Conservation (phyloP, 345 rosid species). For the Geranium rotundifolium region DNA sequence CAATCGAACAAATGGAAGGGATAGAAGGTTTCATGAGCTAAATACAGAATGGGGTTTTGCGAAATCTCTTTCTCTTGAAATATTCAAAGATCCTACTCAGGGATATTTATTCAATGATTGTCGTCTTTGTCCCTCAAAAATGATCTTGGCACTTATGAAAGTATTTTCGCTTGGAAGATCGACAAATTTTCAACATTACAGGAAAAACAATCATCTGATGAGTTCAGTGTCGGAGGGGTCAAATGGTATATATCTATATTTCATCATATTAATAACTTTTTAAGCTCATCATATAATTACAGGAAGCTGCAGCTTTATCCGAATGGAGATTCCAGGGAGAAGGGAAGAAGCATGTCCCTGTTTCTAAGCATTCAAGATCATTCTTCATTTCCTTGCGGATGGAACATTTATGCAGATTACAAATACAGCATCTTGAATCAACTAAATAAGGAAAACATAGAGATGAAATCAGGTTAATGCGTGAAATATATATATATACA, state of each 20-base stretch:
- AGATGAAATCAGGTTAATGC: too few relatives aligned
- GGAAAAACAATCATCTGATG: too few relatives aligned
- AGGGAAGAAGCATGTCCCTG: background rate
- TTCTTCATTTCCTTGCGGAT: background rate
- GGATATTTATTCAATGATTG: slow-evolving; percentile 8
- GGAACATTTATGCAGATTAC: background rate
- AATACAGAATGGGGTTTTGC: background rate
- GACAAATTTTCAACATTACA: too few relatives aligned
- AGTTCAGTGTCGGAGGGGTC: too few relatives aligned
- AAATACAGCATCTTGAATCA: background rate
- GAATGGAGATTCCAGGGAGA: background rate
- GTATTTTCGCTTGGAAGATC: too few relatives aligned
- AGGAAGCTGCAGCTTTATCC: background rate
- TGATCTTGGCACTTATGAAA: too few relatives aligned
- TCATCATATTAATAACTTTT: too few relatives aligned
- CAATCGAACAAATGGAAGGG: background rate
- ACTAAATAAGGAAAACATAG: too few relatives aligned
- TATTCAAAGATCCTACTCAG: slow-evolving; percentile 5
- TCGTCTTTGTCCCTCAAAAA: too few relatives aligned
- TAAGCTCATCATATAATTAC: background rate
- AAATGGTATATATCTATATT: too few relatives aligned
- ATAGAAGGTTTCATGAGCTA: background rate
- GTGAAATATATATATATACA: background rate
- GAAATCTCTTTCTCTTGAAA: background rate
- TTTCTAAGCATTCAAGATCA: background rate